Conservation (phyloP, 441 rosid species). For the Erodium moschatum region DNA sequence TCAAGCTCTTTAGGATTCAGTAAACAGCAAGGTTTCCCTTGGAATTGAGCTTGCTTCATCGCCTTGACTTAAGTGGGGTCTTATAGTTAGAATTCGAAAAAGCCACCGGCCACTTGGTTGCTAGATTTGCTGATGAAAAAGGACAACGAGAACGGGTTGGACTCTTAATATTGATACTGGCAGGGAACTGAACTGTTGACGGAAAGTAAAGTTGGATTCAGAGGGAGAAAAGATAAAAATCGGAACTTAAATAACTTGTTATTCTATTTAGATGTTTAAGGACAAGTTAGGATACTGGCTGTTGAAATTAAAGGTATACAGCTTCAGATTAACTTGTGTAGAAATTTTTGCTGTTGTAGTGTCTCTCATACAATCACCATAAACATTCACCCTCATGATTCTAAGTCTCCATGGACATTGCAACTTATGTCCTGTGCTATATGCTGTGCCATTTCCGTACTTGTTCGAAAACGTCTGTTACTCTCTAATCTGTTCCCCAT, state of each 20-base stretch:
- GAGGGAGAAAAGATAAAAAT: neutral
- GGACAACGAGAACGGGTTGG: neutral
- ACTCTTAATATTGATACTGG: neutral
- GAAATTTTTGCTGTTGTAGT: neutral
- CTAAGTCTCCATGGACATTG: too few species aligned
- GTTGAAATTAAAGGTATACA: neutral
- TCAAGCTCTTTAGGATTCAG: neutral
- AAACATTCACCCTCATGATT: neutral
- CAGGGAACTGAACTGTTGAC: neutral
- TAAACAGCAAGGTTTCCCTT: neutral
- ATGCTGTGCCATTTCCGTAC: neutral
- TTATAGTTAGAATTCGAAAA: neutral
- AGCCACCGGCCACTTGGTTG: too few species aligned
- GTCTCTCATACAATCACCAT: neutral
- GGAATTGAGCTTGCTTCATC: neutral
- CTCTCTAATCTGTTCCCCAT: neutral
- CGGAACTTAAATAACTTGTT: neutral
- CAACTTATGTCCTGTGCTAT: neutral
- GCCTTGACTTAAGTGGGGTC: neutral
- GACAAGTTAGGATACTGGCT: neutral
- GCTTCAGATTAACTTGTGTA: neutral
- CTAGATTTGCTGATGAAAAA: too few species aligned
- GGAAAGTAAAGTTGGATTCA: neutral
- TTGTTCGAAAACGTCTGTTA: neutral
- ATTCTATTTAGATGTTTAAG: neutral